These are phyloP conservation scores for Brassica juncea DNA, from an alignment of 345 rosid species.

Conservation along the genomic window DNA sequence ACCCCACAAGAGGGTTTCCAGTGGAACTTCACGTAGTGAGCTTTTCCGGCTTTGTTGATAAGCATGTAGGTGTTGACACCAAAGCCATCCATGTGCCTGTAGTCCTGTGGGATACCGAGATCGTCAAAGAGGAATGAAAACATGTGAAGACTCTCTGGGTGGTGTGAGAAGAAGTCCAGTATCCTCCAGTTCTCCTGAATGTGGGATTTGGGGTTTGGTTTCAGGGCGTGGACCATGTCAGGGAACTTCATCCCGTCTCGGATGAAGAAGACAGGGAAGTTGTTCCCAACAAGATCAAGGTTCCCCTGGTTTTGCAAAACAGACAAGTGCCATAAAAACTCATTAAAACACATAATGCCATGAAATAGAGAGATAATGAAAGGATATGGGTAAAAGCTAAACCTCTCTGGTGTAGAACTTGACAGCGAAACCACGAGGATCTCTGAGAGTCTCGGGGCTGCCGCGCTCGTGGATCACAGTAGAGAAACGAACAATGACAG, in stretches of 20 bases:
- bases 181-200: slow-evolving; percentile 98
- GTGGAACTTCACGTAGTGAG: slow-evolving; percentile 84
- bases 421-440: slow-evolving; percentile 96
- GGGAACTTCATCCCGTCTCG: slow-evolving; percentile 98
- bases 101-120: slow-evolving; percentile 87
- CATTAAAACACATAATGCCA: not conserved
- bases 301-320: slow-evolving; percentile 66
- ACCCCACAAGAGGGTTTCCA: slow-evolving; percentile 98
- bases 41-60: slow-evolving; percentile 88
- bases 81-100: slow-evolving; percentile 92
- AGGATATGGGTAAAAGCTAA: too few relatives aligned
- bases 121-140: slow-evolving; percentile 89
- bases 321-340: not conserved
- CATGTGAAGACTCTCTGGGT: slow-evolving; percentile 92
- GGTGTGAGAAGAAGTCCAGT: slow-evolving; percentile 89
- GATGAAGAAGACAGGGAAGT: slow-evolving; percentile 90
- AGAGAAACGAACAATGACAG: slow-evolving; percentile 94
- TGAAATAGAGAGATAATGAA: not conserved
- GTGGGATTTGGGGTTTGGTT: slow-evolving; percentile 98
- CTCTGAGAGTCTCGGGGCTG: slow-evolving; percentile 97
- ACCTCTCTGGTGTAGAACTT: slow-evolving; percentile 99
- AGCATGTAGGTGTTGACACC: slow-evolving; percentile 89
- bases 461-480: slow-evolving; percentile 99
- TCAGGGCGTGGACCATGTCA: slow-evolving; percentile 87
- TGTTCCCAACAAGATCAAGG: slow-evolving; percentile 98